These are phyloP conservation scores for Prunus davidiana DNA, from an alignment of 306 rosid species.

Conservation along the genomic window DNA sequence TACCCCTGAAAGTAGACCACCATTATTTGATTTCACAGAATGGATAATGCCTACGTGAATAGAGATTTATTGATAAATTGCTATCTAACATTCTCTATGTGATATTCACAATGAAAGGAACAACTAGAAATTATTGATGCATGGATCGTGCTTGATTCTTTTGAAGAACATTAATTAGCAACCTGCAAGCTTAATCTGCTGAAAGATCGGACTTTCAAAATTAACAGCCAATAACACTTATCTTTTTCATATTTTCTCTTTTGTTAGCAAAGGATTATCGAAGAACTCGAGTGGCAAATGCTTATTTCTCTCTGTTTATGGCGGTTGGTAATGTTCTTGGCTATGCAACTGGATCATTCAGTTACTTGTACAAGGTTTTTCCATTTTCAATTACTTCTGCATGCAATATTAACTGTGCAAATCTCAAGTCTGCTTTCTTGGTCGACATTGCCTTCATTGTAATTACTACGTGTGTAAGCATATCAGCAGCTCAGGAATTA, in stretches of 20 bases:
- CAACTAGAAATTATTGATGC: neutral
- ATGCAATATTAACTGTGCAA: conserved; percentile 79
- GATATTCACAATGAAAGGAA: neutral
- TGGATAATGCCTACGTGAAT: neutral
- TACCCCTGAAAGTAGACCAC: neutral
- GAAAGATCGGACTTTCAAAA: neutral
- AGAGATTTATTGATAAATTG: neutral
- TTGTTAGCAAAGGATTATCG: conserved; percentile 80
- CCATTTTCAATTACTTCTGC: conserved; percentile 64
- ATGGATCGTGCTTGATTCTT: neutral
- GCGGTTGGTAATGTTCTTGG: conserved; percentile 95
- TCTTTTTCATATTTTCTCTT: conserved; percentile 20
- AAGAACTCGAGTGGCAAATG: conserved; percentile 92
- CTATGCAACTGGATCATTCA: conserved; percentile 78
- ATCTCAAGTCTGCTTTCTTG: conserved; percentile 92
- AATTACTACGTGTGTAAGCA: conserved; percentile 63
- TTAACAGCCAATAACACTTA: conserved; percentile 8
- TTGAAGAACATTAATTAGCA: neutral
- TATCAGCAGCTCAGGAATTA: conserved; percentile 65
- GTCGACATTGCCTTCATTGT: conserved; percentile 60
- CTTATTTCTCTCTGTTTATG: conserved; percentile 89
- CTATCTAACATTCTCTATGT: neutral
- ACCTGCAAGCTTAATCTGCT: neutral
- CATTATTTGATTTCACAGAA: neutral
- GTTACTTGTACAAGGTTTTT: conserved; percentile 83